phyloP scores from a whole-genome alignment of 345 rosid genomes.

The Populus euphratica region DNA sequence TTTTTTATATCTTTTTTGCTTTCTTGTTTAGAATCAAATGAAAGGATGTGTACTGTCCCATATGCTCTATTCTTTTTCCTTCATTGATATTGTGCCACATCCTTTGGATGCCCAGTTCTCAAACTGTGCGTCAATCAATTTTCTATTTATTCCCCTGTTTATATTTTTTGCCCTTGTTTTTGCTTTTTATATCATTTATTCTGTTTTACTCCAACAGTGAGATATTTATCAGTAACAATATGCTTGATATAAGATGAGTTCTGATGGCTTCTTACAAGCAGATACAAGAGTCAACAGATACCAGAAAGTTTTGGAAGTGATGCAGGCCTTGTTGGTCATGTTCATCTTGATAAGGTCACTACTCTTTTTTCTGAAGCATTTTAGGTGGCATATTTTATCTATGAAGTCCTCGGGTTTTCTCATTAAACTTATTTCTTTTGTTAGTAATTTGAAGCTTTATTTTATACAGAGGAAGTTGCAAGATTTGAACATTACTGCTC shows the following conservation, averaged over 20 bases:
- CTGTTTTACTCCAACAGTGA: neutral
- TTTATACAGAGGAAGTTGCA: constrained; percentile 48
- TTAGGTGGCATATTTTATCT: neutral
- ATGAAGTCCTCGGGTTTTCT: constrained; percentile 2
- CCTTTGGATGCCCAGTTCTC: neutral
- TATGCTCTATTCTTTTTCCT: no score
- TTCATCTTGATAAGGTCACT: constrained; percentile 71
- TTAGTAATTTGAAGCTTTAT: constrained; percentile 24
- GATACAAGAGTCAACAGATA: constrained; percentile 51
- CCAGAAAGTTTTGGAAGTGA: constrained; percentile 45
- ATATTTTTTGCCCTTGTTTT: neutral
- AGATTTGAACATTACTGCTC: constrained; percentile 49
- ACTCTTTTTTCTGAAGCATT: constrained; percentile 12
- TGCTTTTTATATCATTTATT: neutral
- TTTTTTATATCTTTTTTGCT: neutral
- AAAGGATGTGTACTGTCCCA: neutral
- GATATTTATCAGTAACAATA: neutral
- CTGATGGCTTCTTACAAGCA: constrained; percentile 28
- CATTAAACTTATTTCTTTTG: constrained; percentile 15
- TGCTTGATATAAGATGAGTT: constrained; percentile 8
- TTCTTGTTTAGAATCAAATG: neutral
- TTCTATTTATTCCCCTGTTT: neutral
- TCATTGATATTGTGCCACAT: neutral
- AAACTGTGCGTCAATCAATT: neutral
- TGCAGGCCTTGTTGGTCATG: constrained; percentile 66